Evolutionary conservation across 1,139 yeast species (phyloP).

Genomic region (Blastobotrys ciferrii): DNA sequence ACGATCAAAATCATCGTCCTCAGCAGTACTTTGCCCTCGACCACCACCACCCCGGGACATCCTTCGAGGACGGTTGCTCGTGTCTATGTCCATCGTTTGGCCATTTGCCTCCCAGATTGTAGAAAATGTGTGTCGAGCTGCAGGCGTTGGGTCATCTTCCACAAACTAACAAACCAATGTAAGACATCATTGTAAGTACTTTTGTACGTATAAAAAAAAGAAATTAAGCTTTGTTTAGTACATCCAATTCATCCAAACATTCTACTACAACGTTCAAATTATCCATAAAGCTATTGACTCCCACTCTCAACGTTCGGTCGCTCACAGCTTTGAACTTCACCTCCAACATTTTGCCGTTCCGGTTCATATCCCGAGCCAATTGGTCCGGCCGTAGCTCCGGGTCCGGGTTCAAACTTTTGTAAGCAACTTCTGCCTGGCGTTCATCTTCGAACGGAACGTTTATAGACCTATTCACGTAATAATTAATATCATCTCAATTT

Average conservation of each 20-base stretch:
- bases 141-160: neutral
- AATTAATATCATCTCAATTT: no score
- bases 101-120: neutral
- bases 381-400: slow-evolving; percentile 66
- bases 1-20: slow-evolving; percentile 14
- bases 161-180: neutral
- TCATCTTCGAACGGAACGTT: slow-evolving; percentile 61
- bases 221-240: slow-evolving; percentile 5
- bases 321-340: slow-evolving; percentile 55
- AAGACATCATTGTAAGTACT: no score
- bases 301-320: slow-evolving; percentile 66
- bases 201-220: no score
- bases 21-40: neutral
- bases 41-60: neutral
- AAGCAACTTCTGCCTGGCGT: slow-evolving; percentile 64
- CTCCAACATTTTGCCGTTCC: slow-evolving; percentile 34
- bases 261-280: slow-evolving; percentile 63
- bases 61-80: neutral
- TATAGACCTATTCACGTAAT: slow-evolving; percentile 42
- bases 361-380: slow-evolving; percentile 27
- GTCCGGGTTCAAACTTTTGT: slow-evolving; percentile 63
- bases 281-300: slow-evolving; percentile 66
- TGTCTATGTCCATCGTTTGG: neutral
- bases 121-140: neutral
- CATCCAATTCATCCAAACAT: slow-evolving; percentile 60